phyloP scores from a whole-genome alignment of 768 basidiomycete genomes.

The Podaxis sp. region DNA sequence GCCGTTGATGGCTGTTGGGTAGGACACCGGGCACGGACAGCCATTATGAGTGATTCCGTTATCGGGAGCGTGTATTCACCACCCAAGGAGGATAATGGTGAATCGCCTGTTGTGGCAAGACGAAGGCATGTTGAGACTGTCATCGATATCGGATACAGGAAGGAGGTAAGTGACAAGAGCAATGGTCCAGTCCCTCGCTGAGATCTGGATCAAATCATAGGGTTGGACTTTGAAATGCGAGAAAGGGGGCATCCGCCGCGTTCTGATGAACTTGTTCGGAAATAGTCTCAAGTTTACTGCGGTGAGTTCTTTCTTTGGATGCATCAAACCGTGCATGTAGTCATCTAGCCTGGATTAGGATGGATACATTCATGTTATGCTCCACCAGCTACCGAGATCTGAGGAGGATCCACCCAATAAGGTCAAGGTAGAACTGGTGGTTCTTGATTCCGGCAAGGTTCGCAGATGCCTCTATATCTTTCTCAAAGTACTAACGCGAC shows the following conservation, averaged over 20 bases:
- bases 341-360: conserved; percentile 41
- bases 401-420: conserved; percentile 54
- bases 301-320: conserved; percentile 38
- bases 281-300: conserved; percentile 93
- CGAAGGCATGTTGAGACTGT: conserved; percentile 76
- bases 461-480: not conserved
- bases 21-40: conserved; percentile 80
- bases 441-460: conserved; percentile 89
- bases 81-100: conserved; percentile 54
- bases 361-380: conserved; percentile 83
- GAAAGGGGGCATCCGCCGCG: conserved; percentile 87
- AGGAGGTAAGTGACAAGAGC: conserved; percentile 47
- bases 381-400: conserved; percentile 68
- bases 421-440: conserved; percentile 79
- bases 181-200: not conserved
- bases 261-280: conserved; percentile 93
- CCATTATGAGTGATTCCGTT: conserved; percentile 64
- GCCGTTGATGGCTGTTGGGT: conserved; percentile 95
- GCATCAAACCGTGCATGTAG: not conserved
- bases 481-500: not conserved
- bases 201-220: conserved; percentile 33
- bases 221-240: conserved; percentile 89
- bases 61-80: conserved; percentile 94
- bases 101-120: conserved; percentile 40
- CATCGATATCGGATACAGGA: conserved; percentile 77